Evolutionary conservation across 768 basidiomycete species (phyloP).

Genomic region (Kwoniella pini): DNA sequence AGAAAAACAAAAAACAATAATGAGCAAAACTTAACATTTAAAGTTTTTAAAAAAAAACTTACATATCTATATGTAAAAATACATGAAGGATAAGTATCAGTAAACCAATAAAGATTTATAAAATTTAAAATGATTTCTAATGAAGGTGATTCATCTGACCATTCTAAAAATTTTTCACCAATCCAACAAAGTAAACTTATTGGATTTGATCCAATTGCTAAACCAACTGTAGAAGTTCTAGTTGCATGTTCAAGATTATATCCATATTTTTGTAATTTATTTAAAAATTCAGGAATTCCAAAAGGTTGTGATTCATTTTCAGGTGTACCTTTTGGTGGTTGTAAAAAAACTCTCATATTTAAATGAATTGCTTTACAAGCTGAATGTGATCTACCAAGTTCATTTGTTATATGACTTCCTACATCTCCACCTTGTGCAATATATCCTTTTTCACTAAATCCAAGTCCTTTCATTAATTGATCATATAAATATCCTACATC

Average conservation of each 20-base stretch:
- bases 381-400: conserved; percentile 33
- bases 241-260: conserved; percentile 47
- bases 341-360: conserved; percentile 19
- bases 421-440: conserved; percentile 54
- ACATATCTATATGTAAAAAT: conserved; percentile 48
- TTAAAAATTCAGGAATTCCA: conserved; percentile 8
- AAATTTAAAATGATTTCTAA: conserved; percentile 40
- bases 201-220: conserved; percentile 35
- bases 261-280: conserved; percentile 16
- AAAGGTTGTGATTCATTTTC: conserved; percentile 1
- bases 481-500: conserved; percentile 46
- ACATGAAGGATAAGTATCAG: conserved; percentile 40
- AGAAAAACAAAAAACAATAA: neutral
- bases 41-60: no score
- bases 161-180: conserved; percentile 49
- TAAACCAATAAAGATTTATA: conserved; percentile 49
- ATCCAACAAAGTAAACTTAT: conserved; percentile 31
- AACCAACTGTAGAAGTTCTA: conserved; percentile 36
- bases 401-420: conserved; percentile 38
- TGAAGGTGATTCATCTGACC: conserved; percentile 35
- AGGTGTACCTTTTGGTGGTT: conserved; percentile 15
- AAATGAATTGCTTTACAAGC: conserved; percentile 38
- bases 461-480: conserved; percentile 50
- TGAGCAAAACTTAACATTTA: no score
- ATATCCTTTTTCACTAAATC: conserved; percentile 39